phyloP scores from a whole-genome alignment of 23 red algal genomes.

The Agarophyton chilense region DNA sequence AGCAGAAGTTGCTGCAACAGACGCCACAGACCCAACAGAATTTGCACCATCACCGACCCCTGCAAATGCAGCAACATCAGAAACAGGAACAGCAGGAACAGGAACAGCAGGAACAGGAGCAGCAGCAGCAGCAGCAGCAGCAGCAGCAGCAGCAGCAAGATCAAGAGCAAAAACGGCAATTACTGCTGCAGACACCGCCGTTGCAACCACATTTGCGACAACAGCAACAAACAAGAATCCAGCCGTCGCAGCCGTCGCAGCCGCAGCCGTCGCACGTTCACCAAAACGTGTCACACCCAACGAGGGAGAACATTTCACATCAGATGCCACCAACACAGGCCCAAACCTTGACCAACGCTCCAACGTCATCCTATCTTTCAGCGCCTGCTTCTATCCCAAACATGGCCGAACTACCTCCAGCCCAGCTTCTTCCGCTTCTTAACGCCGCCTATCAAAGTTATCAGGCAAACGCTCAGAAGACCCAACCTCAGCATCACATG shows the following conservation, averaged over 20 bases:
- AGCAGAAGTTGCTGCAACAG: neutral
- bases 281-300: neutral
- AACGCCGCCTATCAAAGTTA: constrained; percentile 8
- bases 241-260: neutral
- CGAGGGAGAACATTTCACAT: neutral
- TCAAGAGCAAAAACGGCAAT: neutral
- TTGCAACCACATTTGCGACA: neutral
- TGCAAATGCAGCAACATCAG: neutral
- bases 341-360: neutral
- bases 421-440: neutral
- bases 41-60: neutral
- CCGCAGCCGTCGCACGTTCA: neutral
- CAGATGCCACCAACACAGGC: neutral
- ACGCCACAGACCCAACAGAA: neutral
- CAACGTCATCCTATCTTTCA: neutral
- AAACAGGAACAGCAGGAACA: neutral
- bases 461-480: neutral
- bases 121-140: neutral
- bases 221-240: too few species aligned
- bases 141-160: neutral
- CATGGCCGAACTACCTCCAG: neutral
- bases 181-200: neutral
- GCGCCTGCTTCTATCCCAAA: neutral
- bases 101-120: neutral
- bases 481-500: neutral